Conservation (phyloP, 2,329 filamentous ascomycete genomes). For the Sporothrix inflata region DNA sequence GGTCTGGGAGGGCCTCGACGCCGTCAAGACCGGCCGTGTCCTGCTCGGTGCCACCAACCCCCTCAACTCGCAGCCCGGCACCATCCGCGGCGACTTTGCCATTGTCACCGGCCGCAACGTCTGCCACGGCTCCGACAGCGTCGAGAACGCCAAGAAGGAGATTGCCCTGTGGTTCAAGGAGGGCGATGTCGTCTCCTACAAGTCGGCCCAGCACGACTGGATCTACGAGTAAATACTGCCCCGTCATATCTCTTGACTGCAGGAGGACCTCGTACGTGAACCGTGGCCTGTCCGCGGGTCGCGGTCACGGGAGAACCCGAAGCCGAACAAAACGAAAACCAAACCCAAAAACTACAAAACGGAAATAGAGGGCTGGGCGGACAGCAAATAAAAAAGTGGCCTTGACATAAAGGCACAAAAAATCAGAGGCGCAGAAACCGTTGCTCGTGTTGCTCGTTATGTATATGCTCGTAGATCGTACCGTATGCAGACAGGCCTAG, state of each 20-base stretch:
- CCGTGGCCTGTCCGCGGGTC: neutral
- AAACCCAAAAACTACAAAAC: neutral
- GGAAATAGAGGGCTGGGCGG: neutral
- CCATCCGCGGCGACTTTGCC: constrained; percentile 91
- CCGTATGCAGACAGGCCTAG: neutral
- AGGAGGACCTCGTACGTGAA: neutral
- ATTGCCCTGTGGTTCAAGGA: constrained; percentile 98
- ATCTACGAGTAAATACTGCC: constrained; percentile 74
- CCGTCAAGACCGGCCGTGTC: constrained; percentile 94
- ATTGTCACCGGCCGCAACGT: constrained; percentile 95
- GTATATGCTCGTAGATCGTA: neutral
- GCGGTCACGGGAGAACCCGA: neutral
- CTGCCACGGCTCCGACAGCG: constrained; percentile 98
- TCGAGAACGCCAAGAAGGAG: constrained; percentile 99
- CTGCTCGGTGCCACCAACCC: constrained; percentile 99
- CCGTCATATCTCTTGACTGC: neutral
- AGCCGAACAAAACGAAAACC: neutral
- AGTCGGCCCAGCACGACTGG: constrained; percentile 85
- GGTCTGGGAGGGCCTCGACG: constrained; percentile 99
- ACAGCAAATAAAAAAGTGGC: constrained; percentile 10
- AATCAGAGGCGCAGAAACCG: too few relatives aligned
- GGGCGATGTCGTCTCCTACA: constrained; percentile 82
- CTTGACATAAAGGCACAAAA: neutral
- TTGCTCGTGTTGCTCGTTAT: neutral
- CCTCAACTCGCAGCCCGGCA: constrained; percentile 88